These are phyloP conservation scores for Microsporum canis DNA, from an alignment of 2,329 filamentous ascomycete species.

Conservation along the genomic window DNA sequence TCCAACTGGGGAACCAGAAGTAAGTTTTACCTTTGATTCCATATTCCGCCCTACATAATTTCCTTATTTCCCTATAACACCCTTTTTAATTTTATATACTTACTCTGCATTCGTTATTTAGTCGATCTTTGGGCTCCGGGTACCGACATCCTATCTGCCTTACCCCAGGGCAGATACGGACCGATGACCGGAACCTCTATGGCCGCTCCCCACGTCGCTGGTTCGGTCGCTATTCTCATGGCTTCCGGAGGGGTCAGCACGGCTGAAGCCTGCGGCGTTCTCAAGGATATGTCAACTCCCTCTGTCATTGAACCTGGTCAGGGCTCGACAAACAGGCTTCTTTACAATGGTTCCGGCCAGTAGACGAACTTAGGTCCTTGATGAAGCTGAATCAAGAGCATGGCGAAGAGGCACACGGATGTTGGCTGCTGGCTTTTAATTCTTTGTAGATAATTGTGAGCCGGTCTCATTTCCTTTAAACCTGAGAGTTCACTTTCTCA, in stretches of 20 bases:
- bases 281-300: constrained; percentile 41
- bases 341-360: constrained; percentile 18
- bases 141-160: constrained; percentile 40
- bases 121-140: constrained; percentile 50
- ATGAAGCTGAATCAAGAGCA: background rate
- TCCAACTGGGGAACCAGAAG: constrained; percentile 33
- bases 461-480: background rate
- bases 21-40: background rate
- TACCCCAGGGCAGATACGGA: constrained; percentile 39
- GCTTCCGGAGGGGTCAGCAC: constrained; percentile 38
- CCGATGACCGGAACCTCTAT: constrained; percentile 28
- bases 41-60: no score
- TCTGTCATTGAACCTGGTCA: constrained; percentile 15
- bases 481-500: background rate
- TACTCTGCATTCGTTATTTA: background rate
- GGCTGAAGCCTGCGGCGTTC: constrained; percentile 35
- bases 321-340: constrained; percentile 20
- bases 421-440: background rate
- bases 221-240: constrained; percentile 43
- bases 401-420: background rate
- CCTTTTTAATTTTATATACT: background rate
- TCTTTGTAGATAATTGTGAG: background rate
- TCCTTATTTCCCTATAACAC: background rate
- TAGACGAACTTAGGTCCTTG: background rate
- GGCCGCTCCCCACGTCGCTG: constrained; percentile 38